A percentile compares a stretch with the other conserved stretches of the same genome.
These are phyloP conservation scores for Silene coronaria DNA, from an alignment of 179 eudicot genomes.

Conservation along the genomic window DNA sequence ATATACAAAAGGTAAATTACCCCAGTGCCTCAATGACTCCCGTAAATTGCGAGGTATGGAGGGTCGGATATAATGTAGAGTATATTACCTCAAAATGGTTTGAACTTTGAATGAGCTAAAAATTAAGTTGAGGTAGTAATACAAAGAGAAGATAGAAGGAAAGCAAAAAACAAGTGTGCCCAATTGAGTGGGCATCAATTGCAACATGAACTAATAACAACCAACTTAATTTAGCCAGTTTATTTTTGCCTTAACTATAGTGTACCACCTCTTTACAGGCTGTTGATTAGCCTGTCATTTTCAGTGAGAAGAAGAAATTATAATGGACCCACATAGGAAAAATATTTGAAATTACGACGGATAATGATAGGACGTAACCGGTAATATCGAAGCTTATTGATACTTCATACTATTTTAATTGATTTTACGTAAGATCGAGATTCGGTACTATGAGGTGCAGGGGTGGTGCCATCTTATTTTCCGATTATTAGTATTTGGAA, in stretches of 20 bases:
- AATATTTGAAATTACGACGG: constrained; percentile 24
- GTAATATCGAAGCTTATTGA: too few species aligned
- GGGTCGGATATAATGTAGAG: background rate
- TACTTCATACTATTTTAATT: too few species aligned
- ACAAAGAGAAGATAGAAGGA: constrained; percentile 4
- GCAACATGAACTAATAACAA: constrained; percentile 23
- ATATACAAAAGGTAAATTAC: background rate
- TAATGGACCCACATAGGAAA: constrained; percentile 38
- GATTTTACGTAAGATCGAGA: too few species aligned
- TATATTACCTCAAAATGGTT: constrained; percentile 7
- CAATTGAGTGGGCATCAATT: constrained; percentile 29
- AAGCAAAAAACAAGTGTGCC: constrained; percentile 20
- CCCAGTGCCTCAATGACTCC: too few species aligned
- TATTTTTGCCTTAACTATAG: constrained; percentile 28
- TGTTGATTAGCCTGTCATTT: constrained; percentile 49
- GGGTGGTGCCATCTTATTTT: too few species aligned
- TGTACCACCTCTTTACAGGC: constrained; percentile 49
- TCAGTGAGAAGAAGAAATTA: background rate
- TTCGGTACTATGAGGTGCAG: too few species aligned
- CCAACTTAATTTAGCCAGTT: constrained; percentile 7
- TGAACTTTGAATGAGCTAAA: constrained; percentile 16
- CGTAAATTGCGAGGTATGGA: too few species aligned
- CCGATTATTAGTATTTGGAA: too few species aligned
- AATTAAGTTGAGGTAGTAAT: background rate
- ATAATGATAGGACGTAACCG: too few species aligned